Conservation (phyloP, 306 rosid species). For the Aeschynomene evenia region DNA sequence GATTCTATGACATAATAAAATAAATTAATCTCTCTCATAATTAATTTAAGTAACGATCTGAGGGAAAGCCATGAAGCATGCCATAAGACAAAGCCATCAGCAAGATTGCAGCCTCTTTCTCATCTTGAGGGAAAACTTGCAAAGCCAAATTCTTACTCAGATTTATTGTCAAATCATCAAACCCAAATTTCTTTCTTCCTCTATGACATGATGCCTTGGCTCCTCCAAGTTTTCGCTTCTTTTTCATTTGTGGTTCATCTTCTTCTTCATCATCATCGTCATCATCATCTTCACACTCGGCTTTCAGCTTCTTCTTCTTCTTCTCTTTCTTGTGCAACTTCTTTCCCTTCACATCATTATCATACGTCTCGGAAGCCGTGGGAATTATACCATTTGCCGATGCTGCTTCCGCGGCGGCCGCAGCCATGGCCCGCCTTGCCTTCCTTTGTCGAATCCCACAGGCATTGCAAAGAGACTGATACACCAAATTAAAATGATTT, state of each 20-base stretch:
- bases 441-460: constrained; percentile 94
- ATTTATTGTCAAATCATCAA: constrained; percentile 52
- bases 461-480: constrained; percentile 83
- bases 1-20: neutral
- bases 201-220: neutral
- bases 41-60: constrained; percentile 30
- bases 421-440: constrained; percentile 69
- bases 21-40: no score
- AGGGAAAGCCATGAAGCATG: constrained; percentile 56
- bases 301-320: constrained; percentile 40
- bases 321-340: constrained; percentile 37
- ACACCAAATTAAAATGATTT: neutral
- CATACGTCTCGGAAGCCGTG: constrained; percentile 12
- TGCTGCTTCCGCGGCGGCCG: constrained; percentile 50
- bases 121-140: constrained; percentile 77
- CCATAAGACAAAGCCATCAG: constrained; percentile 89
- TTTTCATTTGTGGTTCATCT: constrained; percentile 44
- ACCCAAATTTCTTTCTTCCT: constrained; percentile 40
- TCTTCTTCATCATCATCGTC: constrained; percentile 43
- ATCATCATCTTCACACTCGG: no score
- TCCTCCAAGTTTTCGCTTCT: constrained; percentile 38
- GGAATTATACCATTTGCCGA: constrained; percentile 35
- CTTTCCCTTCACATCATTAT: constrained; percentile 27
- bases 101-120: constrained; percentile 85
- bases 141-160: constrained; percentile 49